phyloP scores from a whole-genome alignment of 306 rosid genomes.

The Ormosia semicastrata region DNA sequence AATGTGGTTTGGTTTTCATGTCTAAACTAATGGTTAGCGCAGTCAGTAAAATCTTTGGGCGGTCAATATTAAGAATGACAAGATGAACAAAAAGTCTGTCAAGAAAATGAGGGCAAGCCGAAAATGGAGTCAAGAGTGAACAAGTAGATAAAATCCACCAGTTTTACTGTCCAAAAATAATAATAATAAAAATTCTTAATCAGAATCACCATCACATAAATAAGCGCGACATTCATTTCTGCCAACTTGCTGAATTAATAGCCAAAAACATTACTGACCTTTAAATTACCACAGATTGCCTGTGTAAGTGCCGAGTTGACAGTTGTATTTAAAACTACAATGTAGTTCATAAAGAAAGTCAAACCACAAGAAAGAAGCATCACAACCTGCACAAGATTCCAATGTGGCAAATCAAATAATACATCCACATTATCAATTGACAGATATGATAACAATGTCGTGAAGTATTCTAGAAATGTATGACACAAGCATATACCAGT shows the following conservation, averaged over 20 bases:
- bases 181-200: not conserved
- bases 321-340: constrained; percentile 71
- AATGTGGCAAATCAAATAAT: constrained; percentile 23
- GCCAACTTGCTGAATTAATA: not conserved
- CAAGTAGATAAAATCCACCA: not conserved
- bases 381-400: constrained; percentile 57
- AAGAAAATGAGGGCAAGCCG: not conserved
- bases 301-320: constrained; percentile 87
- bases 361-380: constrained; percentile 70
- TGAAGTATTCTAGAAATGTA: not conserved
- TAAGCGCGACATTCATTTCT: not conserved
- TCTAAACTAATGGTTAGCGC: not conserved
- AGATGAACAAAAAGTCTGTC: not conserved
- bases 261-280: constrained; percentile 12
- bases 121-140: not conserved
- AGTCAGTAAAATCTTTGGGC: not conserved
- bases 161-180: not conserved
- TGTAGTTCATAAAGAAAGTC: constrained; percentile 76
- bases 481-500: not conserved
- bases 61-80: not conserved
- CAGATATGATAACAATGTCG: not conserved
- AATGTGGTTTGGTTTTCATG: not conserved
- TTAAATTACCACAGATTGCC: constrained; percentile 71
- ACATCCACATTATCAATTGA: constrained; percentile 7
- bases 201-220: not conserved